Base-by-base conservation (phyloP, 2,329 filamentous ascomycete species). In the Talaromyces atroroseus region DNA sequence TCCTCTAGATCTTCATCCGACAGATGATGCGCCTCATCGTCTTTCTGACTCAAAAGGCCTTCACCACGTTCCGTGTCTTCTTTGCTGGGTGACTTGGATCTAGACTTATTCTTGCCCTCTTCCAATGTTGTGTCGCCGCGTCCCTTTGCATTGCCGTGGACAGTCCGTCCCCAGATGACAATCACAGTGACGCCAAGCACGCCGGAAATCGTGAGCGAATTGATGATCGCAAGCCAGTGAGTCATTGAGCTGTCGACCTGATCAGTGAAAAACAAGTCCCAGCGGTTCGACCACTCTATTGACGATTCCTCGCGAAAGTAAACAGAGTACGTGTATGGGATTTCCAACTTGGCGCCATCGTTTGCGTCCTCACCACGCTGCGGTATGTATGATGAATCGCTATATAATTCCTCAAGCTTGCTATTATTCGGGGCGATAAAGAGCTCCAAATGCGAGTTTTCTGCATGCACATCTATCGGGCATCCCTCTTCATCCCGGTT, bases 181-280 rank as follows among this genome's bases (percentile, higher is more conserved):
- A 89, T 82, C 23, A 94, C 88, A 36, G 90, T 85, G 18, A 86
- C 85, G 1, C 88, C 91, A 44, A 95, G 76, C 36, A 94, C 77
- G 6, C 87, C 87, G 50, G 87, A 89, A 62, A 95, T 94, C 62
- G 91, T 86, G 61, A 95, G 73, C 0, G 90, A 94, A 74, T 95
- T 95, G 71, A 94, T 73, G 61, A 95, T 92, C 36, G 90, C 90
- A 56, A 95, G 79, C 89, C 90, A 95, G 69, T 95, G 90, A 23
- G 92, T 89, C 67, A 84, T 85, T 24, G 83, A 86, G 47, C 88
- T 88, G 62, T 92, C 89, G 57, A 90, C 87, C 67, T 94, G 89
- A 69, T 92, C 91, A 58, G 88, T 88, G 74, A 95, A 95, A 71
- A 95, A 95, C 54, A 92, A 76, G 65, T 95, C 89, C 90, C 91